Percentiles rank a stretch among this genome's conserved stretches.
These are phyloP conservation scores for Nicotiana knightiana DNA, from an alignment of 257 asterid species.

Conservation along the genomic window DNA sequence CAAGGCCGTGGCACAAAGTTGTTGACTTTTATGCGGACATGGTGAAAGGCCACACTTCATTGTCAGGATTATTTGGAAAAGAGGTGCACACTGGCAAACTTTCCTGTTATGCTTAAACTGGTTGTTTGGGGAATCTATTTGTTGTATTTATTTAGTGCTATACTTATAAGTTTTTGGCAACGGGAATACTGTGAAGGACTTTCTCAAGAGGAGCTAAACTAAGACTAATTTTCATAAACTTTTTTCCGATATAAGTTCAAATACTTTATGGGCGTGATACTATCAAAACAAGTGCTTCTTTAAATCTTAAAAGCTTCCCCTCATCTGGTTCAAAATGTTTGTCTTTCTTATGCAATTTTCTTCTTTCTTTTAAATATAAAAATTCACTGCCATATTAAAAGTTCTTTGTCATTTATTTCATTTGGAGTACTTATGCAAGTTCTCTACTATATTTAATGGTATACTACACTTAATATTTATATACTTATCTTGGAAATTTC, in stretches of 20 bases:
- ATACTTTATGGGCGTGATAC: background rate
- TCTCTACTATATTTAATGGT: background rate
- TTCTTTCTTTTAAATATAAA: background rate
- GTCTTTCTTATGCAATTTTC: background rate
- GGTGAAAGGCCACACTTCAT: slow-evolving; percentile 54
- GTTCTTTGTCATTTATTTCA: background rate
- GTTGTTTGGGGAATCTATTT: background rate
- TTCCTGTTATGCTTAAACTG: background rate
- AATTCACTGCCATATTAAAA: background rate
- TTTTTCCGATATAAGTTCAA: background rate
- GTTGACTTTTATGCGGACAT: slow-evolving; percentile 57
- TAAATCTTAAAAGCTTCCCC: background rate
- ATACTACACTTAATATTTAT: background rate
- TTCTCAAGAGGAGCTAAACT: background rate
- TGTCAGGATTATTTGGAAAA: slow-evolving; percentile 49
- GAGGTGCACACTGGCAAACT: slow-evolving; percentile 39
- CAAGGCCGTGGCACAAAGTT: slow-evolving; percentile 69
- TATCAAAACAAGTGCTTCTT: background rate
- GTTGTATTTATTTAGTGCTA: background rate
- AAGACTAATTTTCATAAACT: background rate
- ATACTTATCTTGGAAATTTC: slow-evolving; percentile 22
- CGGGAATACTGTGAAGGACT: background rate
- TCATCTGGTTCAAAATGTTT: background rate
- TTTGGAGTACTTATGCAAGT: background rate
- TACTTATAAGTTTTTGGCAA: background rate